A percentile compares a stretch with the other conserved stretches of the same genome.
Evolutionary conservation across 163 green algal genomes (phyloP).

Genomic region (Volvox carteri): DNA sequence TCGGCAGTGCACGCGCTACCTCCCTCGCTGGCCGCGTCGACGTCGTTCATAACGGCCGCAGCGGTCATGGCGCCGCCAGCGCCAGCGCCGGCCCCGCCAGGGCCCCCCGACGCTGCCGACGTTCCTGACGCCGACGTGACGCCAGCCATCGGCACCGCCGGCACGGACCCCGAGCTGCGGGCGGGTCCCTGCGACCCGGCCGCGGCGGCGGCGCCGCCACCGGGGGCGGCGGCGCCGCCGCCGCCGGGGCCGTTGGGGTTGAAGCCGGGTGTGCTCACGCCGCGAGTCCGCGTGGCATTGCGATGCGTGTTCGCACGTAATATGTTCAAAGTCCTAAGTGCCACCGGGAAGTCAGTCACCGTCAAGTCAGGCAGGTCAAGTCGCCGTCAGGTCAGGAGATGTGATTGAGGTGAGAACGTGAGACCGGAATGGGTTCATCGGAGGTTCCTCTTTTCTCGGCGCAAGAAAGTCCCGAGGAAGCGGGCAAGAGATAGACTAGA

Average conservation of each 20-base stretch:
- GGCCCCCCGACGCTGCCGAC: too few relatives aligned
- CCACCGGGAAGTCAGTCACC: too few relatives aligned
- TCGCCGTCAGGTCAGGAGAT: too few relatives aligned
- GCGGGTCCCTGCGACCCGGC: not conserved
- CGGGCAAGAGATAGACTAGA: too few relatives aligned
- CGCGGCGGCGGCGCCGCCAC: not conserved
- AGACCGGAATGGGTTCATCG: too few relatives aligned
- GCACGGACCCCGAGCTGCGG: not conserved
- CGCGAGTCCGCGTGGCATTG: conserved; percentile 3
- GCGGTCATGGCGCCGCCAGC: not conserved
- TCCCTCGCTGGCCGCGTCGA: conserved; percentile 34
- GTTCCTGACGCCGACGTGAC: too few relatives aligned
- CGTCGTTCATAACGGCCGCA: not conserved
- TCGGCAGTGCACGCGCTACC: conserved; percentile 50
- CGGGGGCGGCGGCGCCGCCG: not conserved
- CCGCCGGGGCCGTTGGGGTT: not conserved
- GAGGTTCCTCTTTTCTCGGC: too few relatives aligned
- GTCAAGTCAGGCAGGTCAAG: too few relatives aligned
- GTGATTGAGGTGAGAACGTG: too few relatives aligned
- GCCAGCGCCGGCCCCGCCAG: too few relatives aligned
- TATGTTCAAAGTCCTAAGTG: conserved; percentile 33
- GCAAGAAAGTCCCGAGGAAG: too few relatives aligned
- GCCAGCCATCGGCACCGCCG: not conserved
- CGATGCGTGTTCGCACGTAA: conserved; percentile 26
- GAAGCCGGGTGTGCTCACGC: conserved; percentile 22